Evolutionary conservation across 768 basidiomycete species (phyloP).

Genomic region (Brasilioporus rufonigricans): DNA sequence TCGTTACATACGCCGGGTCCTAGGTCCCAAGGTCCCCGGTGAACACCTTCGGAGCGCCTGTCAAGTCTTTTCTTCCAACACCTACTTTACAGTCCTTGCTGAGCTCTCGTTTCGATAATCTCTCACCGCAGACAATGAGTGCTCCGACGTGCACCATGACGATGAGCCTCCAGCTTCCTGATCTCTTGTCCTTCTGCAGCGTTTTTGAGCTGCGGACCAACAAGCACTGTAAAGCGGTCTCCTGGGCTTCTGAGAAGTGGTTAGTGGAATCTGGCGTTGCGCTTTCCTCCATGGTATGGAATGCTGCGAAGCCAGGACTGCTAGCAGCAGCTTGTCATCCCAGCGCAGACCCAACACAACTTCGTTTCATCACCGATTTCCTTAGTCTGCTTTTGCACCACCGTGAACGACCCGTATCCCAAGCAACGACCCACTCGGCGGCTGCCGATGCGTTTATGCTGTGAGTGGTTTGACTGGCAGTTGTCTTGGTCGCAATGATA

Average conservation of each 20-base stretch:
- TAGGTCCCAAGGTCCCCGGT: background rate
- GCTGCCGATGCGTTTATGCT: constrained; percentile 13
- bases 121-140: background rate
- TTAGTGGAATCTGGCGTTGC: constrained; percentile 19
- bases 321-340: constrained; percentile 61
- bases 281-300: constrained; percentile 23
- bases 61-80: constrained; percentile 8
- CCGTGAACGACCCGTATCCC: constrained; percentile 27
- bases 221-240: constrained; percentile 27
- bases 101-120: background rate
- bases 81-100: background rate
- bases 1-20: constrained; percentile 19
- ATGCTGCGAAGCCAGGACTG: constrained; percentile 43
- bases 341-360: constrained; percentile 52
- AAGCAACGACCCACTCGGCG: background rate
- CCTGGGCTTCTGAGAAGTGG: constrained; percentile 31
- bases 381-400: constrained; percentile 41
- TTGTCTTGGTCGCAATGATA: constrained; percentile 1
- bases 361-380: constrained; percentile 52
- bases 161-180: constrained; percentile 32
- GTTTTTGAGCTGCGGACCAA: constrained; percentile 28
- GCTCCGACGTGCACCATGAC: constrained; percentile 11
- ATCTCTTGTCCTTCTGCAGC: constrained; percentile 25
- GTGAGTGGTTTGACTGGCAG: constrained; percentile 16
- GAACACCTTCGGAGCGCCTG: background rate